These are phyloP conservation scores for Chalciporus sp. DNA, from an alignment of 1,284 basidiomycete species.

Conservation along the genomic window DNA sequence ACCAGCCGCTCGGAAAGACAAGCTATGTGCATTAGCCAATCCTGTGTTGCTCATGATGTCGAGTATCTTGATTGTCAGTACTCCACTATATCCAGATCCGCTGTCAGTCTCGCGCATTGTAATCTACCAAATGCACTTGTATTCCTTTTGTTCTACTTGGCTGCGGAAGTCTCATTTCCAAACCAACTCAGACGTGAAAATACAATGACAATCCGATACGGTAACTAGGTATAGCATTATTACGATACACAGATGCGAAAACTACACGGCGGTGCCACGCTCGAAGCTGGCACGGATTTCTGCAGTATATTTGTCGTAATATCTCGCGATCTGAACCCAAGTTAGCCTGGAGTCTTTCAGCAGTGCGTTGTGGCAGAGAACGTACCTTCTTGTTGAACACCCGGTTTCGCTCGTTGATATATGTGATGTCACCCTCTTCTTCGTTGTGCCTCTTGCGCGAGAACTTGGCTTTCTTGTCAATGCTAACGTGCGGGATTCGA, in stretches of 20 bases:
- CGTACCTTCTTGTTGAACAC: conserved; percentile 98
- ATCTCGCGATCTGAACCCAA: conserved; percentile 74
- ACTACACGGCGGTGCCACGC: conserved; percentile 85
- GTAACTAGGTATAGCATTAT: conserved; percentile 6
- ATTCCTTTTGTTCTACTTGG: too few species aligned
- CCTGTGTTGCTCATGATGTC: too few species aligned
- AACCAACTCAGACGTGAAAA: background rate
- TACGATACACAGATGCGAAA: background rate
- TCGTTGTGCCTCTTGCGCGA: conserved; percentile 88
- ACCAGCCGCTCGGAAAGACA: too few species aligned
- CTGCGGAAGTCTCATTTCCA: too few species aligned
- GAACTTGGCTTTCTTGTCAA: conserved; percentile 87
- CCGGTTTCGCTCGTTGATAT: conserved; percentile 98
- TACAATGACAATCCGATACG: background rate
- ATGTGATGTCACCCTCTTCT: conserved; percentile 93
- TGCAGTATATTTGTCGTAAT: conserved; percentile 96
- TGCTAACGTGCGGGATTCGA: conserved; percentile 44
- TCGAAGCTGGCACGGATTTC: conserved; percentile 97
- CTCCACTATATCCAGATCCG: too few species aligned
- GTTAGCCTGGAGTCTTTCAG: background rate
- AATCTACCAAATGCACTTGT: too few species aligned
- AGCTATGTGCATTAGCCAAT: too few species aligned
- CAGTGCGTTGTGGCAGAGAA: background rate
- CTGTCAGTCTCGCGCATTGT: too few species aligned
- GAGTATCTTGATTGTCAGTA: too few species aligned